phyloP scores from a whole-genome alignment of 2,329 filamentous ascomycete genomes.

The Penicillium brevicompactum region DNA sequence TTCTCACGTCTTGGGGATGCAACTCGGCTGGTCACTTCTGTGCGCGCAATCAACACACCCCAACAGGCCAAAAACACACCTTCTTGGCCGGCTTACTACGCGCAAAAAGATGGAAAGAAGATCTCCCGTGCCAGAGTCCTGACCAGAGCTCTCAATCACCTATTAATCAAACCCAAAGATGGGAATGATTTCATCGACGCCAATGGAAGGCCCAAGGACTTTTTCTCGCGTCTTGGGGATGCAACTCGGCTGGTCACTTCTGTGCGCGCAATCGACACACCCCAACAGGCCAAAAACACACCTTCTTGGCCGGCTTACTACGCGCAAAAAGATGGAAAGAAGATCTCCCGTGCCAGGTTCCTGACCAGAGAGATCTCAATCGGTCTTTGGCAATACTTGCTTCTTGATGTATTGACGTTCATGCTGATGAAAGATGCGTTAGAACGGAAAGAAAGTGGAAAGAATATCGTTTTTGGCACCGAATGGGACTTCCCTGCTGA shows the following conservation, averaged over 20 bases:
- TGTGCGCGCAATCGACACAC: constrained; percentile 23
- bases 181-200: constrained; percentile 7
- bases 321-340: constrained; percentile 6
- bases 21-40: constrained; percentile 6
- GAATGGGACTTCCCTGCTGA: constrained; percentile 10
- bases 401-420: constrained; percentile 11
- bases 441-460: background rate
- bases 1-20: constrained; percentile 7
- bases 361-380: constrained; percentile 23
- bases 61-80: constrained; percentile 26
- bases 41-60: constrained; percentile 24
- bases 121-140: constrained; percentile 17
- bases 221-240: constrained; percentile 5
- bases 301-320: constrained; percentile 21
- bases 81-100: constrained; percentile 16
- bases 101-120: background rate
- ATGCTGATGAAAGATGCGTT: background rate
- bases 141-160: constrained; percentile 13
- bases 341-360: constrained; percentile 13
- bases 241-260: constrained; percentile 8
- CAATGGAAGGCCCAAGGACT: background rate
- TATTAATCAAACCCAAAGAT: constrained; percentile 18
- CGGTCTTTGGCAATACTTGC: constrained; percentile 23
- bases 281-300: constrained; percentile 23
- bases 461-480: background rate